phyloP scores from a whole-genome alignment of 768 basidiomycete species.

The Trametes meyenii region DNA sequence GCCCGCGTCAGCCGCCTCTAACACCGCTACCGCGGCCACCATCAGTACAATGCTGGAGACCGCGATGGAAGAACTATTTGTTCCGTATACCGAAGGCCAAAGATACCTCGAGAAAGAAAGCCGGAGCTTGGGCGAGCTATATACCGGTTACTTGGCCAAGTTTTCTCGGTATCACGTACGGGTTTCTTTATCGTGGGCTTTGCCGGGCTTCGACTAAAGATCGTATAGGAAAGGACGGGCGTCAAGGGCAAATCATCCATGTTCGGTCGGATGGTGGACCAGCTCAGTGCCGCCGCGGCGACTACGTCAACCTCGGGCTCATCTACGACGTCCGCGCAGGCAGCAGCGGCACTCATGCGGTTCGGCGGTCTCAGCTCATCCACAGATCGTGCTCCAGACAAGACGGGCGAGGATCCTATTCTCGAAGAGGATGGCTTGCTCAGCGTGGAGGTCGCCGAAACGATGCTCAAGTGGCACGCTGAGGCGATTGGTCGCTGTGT shows the following conservation, averaged over 20 bases:
- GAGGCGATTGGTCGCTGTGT: slow-evolving; percentile 95
- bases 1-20: slow-evolving; percentile 43
- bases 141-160: slow-evolving; percentile 64
- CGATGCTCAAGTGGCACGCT: slow-evolving; percentile 96
- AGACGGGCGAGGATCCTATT: slow-evolving; percentile 67
- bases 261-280: slow-evolving; percentile 93
- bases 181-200: slow-evolving; percentile 29
- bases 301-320: slow-evolving; percentile 60
- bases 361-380: slow-evolving; percentile 71
- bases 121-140: slow-evolving; percentile 79
- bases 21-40: slow-evolving; percentile 55
- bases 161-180: slow-evolving; percentile 90
- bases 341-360: slow-evolving; percentile 86
- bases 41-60: slow-evolving; percentile 89
- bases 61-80: slow-evolving; percentile 94
- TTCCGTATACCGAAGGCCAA: slow-evolving; percentile 89
- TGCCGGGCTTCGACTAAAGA: slow-evolving; percentile 10
- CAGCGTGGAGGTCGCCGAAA: slow-evolving; percentile 76
- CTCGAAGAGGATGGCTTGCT: slow-evolving; percentile 84
- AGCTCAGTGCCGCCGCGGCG: slow-evolving; percentile 75
- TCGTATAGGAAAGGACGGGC: slow-evolving; percentile 54
- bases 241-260: slow-evolving; percentile 71
- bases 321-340: slow-evolving; percentile 76
- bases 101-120: slow-evolving; percentile 92
- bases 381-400: slow-evolving; percentile 20